Evolutionary conservation across 192 early-diverging fungal genomes (phyloP).

Genomic region (Phycomyces blakesleeanus): DNA sequence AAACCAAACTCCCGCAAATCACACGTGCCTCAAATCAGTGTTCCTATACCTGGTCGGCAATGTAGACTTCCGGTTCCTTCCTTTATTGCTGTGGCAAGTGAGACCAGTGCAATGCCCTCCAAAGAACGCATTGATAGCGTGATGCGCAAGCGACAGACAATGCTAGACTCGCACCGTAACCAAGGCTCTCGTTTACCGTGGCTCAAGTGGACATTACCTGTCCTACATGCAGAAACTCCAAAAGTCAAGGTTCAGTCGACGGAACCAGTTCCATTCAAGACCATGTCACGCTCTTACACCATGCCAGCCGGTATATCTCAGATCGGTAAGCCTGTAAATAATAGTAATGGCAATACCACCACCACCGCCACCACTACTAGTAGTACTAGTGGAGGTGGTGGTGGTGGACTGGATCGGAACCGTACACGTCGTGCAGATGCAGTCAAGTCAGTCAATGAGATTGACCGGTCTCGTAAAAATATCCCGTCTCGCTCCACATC

Average conservation of each 20-base stretch:
- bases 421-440: background rate
- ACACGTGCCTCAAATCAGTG: background rate
- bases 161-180: constrained; percentile 20
- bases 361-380: too few species aligned
- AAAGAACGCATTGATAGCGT: constrained; percentile 23
- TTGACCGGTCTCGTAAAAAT: background rate
- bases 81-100: constrained; percentile 5
- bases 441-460: background rate
- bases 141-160: constrained; percentile 21
- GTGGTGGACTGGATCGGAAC: background rate
- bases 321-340: background rate
- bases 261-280: background rate
- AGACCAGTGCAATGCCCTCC: constrained; percentile 9
- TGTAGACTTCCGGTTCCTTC: constrained; percentile 26
- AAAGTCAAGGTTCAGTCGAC: background rate
- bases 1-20: background rate
- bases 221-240: background rate
- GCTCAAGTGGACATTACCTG: constrained; percentile 6
- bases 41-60: background rate
- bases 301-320: constrained; percentile 5
- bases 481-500: background rate
- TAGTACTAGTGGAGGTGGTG: too few species aligned
- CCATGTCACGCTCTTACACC: constrained; percentile 6
- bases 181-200: constrained; percentile 33
- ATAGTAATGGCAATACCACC: too few species aligned